These are phyloP conservation scores for Corynespora cassiicola DNA, from an alignment of 2,329 filamentous ascomycete species.

Conservation along the genomic window DNA sequence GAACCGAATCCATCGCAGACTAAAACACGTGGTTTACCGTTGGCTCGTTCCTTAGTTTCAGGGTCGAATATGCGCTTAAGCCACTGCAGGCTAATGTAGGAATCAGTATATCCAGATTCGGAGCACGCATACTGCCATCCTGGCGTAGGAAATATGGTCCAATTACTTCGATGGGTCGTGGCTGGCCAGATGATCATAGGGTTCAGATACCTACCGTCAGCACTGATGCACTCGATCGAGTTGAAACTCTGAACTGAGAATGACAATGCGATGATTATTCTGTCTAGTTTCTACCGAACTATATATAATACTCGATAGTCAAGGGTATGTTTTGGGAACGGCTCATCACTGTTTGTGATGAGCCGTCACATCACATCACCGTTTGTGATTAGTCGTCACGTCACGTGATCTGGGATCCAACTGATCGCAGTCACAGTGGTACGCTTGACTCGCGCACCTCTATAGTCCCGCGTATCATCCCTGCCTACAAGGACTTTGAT, in stretches of 20 bases:
- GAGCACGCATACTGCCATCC: constrained; percentile 21
- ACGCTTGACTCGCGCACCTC: constrained; percentile 26
- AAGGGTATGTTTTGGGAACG: too few species aligned
- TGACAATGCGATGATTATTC: too few species aligned
- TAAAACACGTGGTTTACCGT: constrained; percentile 37
- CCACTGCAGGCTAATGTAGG: constrained; percentile 43
- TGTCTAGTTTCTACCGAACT: too few species aligned
- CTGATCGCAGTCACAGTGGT: constrained; percentile 26
- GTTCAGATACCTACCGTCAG: constrained; percentile 22
- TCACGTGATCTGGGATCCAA: too few species aligned
- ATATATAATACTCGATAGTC: too few species aligned
- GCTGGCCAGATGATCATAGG: constrained; percentile 28
- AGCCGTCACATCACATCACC: too few species aligned
- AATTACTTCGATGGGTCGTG: constrained; percentile 23
- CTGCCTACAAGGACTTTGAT: constrained; percentile 26
- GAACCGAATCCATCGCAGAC: constrained; percentile 44
- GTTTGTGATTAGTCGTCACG: too few species aligned
- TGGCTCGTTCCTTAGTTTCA: constrained; percentile 35
- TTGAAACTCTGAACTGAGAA: too few species aligned
- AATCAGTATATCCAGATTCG: constrained; percentile 27
- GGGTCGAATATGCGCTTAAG: constrained; percentile 43
- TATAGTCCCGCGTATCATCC: constrained; percentile 19
- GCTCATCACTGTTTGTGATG: too few species aligned
- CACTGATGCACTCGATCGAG: constrained; percentile 23
- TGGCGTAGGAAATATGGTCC: constrained; percentile 18